Conservation (phyloP, 805 yeast species). For the Candida railenensis region DNA sequence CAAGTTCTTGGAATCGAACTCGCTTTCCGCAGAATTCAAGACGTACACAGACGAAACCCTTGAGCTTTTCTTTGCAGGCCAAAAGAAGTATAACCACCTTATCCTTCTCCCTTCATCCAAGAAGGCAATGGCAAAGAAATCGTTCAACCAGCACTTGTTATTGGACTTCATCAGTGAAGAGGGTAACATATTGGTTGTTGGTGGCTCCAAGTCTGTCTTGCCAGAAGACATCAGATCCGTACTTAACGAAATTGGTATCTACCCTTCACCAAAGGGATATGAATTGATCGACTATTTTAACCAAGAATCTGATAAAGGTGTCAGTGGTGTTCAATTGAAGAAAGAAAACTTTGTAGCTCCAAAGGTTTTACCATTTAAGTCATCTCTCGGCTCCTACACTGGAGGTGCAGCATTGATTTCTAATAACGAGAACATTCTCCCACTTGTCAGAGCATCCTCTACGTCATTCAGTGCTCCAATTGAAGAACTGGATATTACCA, state of each 20-base stretch:
- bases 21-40: conserved; percentile 16
- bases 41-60: conserved; percentile 23
- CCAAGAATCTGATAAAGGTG: conserved; percentile 15
- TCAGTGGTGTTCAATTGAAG: conserved; percentile 26
- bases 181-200: conserved; percentile 74
- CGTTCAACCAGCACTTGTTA: conserved; percentile 39
- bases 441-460: conserved; percentile 63
- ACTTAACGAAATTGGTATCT: conserved; percentile 78
- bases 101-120: conserved; percentile 36
- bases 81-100: conserved; percentile 25
- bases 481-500: conserved; percentile 40
- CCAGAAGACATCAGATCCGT: conserved; percentile 55
- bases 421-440: conserved; percentile 68
- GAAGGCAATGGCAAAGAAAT: conserved; percentile 29
- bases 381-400: conserved; percentile 17
- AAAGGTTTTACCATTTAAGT: conserved; percentile 12
- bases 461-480: conserved; percentile 57
- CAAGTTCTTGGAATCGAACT: conserved; percentile 18
- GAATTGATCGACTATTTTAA: conserved; percentile 65
- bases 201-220: conserved; percentile 35
- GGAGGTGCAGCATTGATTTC: conserved; percentile 72
- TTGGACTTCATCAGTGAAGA: conserved; percentile 62
- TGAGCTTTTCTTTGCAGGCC: conserved; percentile 22
- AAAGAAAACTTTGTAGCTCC: conserved; percentile 25
- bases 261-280: conserved; percentile 76